A percentile compares a stretch with the other conserved stretches of the same genome.
Evolutionary conservation across 805 yeast genomes (phyloP).

Genomic region (Saturnispora halmiae): DNA sequence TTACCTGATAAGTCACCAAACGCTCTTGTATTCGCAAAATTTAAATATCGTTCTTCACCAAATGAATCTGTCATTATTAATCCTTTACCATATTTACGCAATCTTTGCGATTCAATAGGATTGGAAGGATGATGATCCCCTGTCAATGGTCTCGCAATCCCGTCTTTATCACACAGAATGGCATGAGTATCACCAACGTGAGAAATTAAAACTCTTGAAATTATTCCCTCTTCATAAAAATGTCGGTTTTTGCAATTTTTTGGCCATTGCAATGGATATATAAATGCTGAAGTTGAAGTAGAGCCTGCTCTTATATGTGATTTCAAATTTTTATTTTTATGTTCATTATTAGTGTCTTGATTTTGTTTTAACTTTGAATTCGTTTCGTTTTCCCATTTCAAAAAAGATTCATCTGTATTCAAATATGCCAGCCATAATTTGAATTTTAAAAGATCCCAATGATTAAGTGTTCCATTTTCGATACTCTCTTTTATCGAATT

Average conservation of each 20-base stretch:
- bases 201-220: slow-evolving; percentile 63
- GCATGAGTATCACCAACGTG: slow-evolving; percentile 93
- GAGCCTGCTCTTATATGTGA: slow-evolving; percentile 31
- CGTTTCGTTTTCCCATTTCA: slow-evolving; percentile 26
- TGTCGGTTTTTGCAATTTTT: slow-evolving; percentile 26
- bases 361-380: slow-evolving; percentile 10
- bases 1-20: slow-evolving; percentile 86
- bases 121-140: slow-evolving; percentile 82
- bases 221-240: slow-evolving; percentile 58
- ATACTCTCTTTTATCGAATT: slow-evolving; percentile 10
- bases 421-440: slow-evolving; percentile 59
- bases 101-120: slow-evolving; percentile 63
- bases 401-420: slow-evolving; percentile 54
- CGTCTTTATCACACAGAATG: slow-evolving; percentile 70
- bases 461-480: slow-evolving; percentile 9
- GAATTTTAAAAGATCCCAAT: slow-evolving; percentile 48
- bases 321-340: slow-evolving; percentile 11
- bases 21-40: slow-evolving; percentile 84
- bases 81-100: slow-evolving; percentile 54
- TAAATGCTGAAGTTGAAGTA: slow-evolving; percentile 29
- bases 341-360: not conserved
- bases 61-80: slow-evolving; percentile 78
- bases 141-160: slow-evolving; percentile 72
- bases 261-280: slow-evolving; percentile 26
- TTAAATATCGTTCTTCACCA: slow-evolving; percentile 77